Percentiles rank a stretch among this genome's conserved stretches.
phyloP scores from a whole-genome alignment of 2,329 filamentous ascomycete genomes.

The Fusarium illudens region DNA sequence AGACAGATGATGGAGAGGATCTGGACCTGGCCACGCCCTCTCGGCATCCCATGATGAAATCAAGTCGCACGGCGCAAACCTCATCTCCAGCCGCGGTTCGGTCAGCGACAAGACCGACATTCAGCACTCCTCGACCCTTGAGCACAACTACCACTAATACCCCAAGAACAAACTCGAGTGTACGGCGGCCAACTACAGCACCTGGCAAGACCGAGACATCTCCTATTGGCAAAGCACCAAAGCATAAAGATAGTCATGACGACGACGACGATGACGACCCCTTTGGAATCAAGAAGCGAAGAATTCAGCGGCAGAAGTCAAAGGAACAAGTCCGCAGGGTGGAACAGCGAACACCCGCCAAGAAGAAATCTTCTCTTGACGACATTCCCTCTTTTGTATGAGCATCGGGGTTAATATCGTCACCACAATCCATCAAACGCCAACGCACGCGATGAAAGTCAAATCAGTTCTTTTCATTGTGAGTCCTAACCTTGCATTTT shows the following conservation, averaged over 20 bases:
- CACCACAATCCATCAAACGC: background rate
- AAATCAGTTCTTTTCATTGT: conserved; percentile 40
- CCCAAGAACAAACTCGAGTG: background rate
- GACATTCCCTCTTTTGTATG: conserved; percentile 51
- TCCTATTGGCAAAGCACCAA: background rate
- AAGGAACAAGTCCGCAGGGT: conserved; percentile 41
- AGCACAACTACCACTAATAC: conserved; percentile 10
- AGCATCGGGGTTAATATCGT: conserved; percentile 4
- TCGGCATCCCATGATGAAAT: conserved; percentile 6
- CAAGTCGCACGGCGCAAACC: background rate
- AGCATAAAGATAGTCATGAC: conserved; percentile 9
- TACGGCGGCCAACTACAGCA: conserved; percentile 11
- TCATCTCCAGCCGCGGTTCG: conserved; percentile 20
- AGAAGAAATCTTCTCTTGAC: conserved; percentile 35
- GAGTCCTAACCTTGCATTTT: conserved; percentile 48
- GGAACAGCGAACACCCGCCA: conserved; percentile 20
- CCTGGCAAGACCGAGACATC: background rate
- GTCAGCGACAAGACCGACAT: conserved; percentile 15
- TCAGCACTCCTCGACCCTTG: conserved; percentile 22
- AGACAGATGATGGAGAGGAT: conserved; percentile 26
- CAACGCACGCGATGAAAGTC: background rate
- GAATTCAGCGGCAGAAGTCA: conserved; percentile 44
- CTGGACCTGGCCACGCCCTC: conserved; percentile 30
- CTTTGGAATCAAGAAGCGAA: conserved; percentile 47
- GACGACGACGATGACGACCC: conserved; percentile 46